Conservation (phyloP, 306 rosid species). For the Oxytropis ochrocephala region DNA sequence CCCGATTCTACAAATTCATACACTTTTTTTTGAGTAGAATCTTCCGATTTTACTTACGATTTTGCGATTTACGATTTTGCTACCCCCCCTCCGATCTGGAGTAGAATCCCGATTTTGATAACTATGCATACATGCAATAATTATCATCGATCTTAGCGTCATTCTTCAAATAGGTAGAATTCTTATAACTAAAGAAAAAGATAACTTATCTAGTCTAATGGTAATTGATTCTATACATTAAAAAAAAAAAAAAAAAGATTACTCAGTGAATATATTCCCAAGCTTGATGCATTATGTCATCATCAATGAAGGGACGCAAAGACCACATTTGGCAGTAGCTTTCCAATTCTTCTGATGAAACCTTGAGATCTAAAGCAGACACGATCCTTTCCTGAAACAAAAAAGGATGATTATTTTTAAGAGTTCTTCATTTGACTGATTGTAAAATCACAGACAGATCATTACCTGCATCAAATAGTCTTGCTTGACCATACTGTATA, state of each 20-base stretch:
- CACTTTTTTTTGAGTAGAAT: no score
- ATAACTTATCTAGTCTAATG: neutral
- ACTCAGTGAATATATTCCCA: constrained; percentile 53
- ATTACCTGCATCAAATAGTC: constrained; percentile 76
- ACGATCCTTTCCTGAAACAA: constrained; percentile 61
- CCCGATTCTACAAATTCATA: no score
- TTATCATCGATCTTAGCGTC: neutral
- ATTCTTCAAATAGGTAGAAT: neutral
- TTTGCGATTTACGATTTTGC: no score
- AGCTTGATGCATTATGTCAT: constrained; percentile 47
- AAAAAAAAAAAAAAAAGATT: neutral
- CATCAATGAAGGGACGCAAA: constrained; percentile 41
- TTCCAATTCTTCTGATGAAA: constrained; percentile 57
- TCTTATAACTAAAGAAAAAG: neutral
- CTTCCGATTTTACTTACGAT: no score
- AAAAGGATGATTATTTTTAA: neutral
- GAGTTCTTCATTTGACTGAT: neutral
- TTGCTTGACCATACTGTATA: constrained; percentile 62
- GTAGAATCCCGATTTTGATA: no score
- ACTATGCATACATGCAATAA: neutral
- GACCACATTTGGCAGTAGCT: constrained; percentile 81
- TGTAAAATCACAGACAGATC: neutral
- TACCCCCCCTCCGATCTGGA: no score
- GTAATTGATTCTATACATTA: constrained; percentile 6
- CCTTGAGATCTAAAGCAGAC: constrained; percentile 46